Evolutionary conservation across 345 rosid genomes (phyloP).

Genomic region (Eucalyptus regnans): DNA sequence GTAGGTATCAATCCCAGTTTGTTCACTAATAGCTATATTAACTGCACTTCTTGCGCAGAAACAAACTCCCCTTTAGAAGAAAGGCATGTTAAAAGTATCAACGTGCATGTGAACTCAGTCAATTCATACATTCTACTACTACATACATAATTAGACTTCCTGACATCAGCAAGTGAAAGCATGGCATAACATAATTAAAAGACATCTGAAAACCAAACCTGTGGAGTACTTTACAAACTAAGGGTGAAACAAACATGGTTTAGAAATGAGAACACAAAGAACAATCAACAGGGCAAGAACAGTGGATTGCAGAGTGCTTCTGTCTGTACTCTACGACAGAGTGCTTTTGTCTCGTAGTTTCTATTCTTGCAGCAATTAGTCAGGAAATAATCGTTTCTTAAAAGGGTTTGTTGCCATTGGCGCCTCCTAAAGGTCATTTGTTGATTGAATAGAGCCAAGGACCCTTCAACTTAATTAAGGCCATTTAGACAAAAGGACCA

Average conservation of each 20-base stretch:
- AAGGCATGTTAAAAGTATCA: not conserved
- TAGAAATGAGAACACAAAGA: not conserved
- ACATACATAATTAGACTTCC: not conserved
- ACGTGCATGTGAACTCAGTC: not conserved
- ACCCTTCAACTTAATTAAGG: not conserved
- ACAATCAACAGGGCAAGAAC: not conserved
- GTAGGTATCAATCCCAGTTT: not conserved
- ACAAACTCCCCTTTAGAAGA: not conserved
- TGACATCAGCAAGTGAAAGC: not conserved
- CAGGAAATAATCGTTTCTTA: not conserved
- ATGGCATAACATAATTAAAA: not conserved
- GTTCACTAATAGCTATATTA: not conserved
- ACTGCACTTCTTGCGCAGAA: not conserved
- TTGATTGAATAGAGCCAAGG: not conserved
- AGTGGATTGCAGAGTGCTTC: not conserved
- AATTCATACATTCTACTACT: not conserved
- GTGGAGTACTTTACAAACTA: not conserved
- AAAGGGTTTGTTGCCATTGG: not conserved
- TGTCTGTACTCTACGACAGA: not conserved
- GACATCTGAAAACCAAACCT: not conserved
- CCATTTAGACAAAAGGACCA: not conserved
- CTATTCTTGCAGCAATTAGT: not conserved
- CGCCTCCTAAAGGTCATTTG: not conserved
- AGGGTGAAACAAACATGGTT: not conserved
- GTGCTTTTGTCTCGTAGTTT: not conserved